phyloP scores from a whole-genome alignment of 2,329 filamentous ascomycete species.

The Aureobasidium pullulans region DNA sequence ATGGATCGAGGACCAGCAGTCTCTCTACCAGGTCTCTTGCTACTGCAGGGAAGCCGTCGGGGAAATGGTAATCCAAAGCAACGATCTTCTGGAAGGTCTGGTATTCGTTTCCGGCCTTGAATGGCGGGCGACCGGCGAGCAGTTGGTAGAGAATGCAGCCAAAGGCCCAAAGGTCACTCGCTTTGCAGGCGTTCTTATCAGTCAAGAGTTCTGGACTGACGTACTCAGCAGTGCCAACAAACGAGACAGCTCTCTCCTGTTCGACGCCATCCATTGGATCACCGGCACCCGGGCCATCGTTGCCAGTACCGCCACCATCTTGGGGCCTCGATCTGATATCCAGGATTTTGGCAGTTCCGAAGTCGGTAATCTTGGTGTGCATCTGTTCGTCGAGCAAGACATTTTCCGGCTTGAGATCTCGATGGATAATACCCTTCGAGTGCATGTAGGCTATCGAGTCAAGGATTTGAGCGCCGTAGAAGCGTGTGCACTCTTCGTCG shows the following conservation, averaged over 20 bases:
- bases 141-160: conserved; percentile 97
- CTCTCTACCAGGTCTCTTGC: conserved; percentile 87
- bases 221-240: conserved; percentile 96
- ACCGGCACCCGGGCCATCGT: conserved; percentile 36
- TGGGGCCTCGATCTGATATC: conserved; percentile 34
- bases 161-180: conserved; percentile 96
- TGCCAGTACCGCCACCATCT: conserved; percentile 13
- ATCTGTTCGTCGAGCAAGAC: conserved; percentile 90
- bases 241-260: conserved; percentile 76
- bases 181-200: conserved; percentile 94
- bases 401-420: conserved; percentile 95
- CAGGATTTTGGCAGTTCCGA: conserved; percentile 93
- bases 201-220: conserved; percentile 96
- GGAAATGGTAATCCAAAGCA: conserved; percentile 87
- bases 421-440: conserved; percentile 87
- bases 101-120: conserved; percentile 94
- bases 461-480: conserved; percentile 92
- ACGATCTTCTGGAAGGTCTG: conserved; percentile 98
- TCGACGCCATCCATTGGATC: conserved; percentile 52
- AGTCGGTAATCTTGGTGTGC: conserved; percentile 98
- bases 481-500: conserved; percentile 86
- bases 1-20: conserved; percentile 80
- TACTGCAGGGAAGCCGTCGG: conserved; percentile 73
- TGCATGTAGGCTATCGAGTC: conserved; percentile 99
- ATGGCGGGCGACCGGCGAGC: conserved; percentile 88